A percentile compares a stretch with the other conserved stretches of the same genome.
These are phyloP conservation scores for Nemophila menziesii DNA, from an alignment of 257 asterid genomes.

Conservation along the genomic window DNA sequence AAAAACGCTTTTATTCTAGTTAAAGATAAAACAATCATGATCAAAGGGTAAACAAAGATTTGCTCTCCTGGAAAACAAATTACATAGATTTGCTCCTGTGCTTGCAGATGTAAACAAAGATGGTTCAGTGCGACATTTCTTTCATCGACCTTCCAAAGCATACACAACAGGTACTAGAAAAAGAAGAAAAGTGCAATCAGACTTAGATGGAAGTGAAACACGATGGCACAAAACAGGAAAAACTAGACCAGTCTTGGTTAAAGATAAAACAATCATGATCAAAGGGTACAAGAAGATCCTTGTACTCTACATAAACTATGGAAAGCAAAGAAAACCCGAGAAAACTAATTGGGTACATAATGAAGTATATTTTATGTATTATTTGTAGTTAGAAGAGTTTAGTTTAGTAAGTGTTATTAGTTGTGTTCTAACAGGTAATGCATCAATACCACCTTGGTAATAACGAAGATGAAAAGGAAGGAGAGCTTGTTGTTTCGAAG, in stretches of 20 bases:
- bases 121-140: constrained; percentile 32
- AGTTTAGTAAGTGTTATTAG: no score
- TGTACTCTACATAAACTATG: constrained; percentile 35
- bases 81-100: background rate
- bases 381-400: no score
- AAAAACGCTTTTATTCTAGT: no score
- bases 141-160: constrained; percentile 40
- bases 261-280: constrained; percentile 27
- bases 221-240: constrained; percentile 44
- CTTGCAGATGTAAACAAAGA: constrained; percentile 28
- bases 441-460: constrained; percentile 42
- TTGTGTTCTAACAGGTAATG: no score
- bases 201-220: constrained; percentile 27
- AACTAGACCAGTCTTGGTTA: constrained; percentile 25
- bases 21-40: constrained; percentile 24
- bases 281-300: constrained; percentile 41
- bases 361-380: no score
- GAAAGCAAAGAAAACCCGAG: constrained; percentile 35
- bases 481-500: constrained; percentile 35
- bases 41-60: constrained; percentile 40
- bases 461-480: constrained; percentile 39
- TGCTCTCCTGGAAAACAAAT: no score
- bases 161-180: constrained; percentile 38
- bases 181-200: constrained; percentile 35
- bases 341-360: constrained; percentile 46